Base-by-base conservation (phyloP, 2,329 filamentous ascomycete genomes). In the Fusarium nanum region DNA sequence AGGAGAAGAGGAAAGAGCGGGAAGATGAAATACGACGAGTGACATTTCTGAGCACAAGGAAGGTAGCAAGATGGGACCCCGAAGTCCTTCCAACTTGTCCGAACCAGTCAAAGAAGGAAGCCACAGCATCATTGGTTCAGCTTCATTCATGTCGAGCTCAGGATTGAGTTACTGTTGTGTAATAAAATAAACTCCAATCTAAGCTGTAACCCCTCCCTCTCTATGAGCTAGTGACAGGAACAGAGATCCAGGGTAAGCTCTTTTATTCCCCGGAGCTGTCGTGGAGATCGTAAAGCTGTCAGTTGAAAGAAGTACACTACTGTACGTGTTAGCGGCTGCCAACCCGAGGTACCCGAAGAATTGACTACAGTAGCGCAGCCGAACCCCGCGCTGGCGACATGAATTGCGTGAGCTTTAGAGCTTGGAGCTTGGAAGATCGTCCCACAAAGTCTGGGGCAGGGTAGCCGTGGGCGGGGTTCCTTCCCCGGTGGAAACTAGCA, bases 341-440 rank as follows among this genome's bases (percentile, higher is more conserved):
- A 67, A 53, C 28, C 46, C 50, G 56, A 65, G 46, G 50, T 60
- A 61, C 60, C 60, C 46, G 56, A 59, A 16, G 18, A 53, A 42
- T 37, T n/a, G 23, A 53, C 32, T 53, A 53, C 34, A 54, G 56
- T 73, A 70, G 71, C 59, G 71, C 63, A 59, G 54, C 60, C 52
- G 60, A 69, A 75, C 72, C 73, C 73, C 73, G 73, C 73, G 73
- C 60, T 73, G 65, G 54, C 59, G 48, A 48, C 42, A 20, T 32
- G 32, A 34, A 48, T 37, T 60, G 59, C 34, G 23, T 60, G 25
- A 40, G 45, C 55, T 50, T 37, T 22, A 37, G 34, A 37, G 34
- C 34, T 37, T 37, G 18, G 18, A 37, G 34, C 34, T n/a, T 37
- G 18, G 10, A 49, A 52, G 59, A 60, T 68, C 44, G 72, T 71